phyloP scores from a whole-genome alignment of 2,329 filamentous ascomycete genomes.

The Phyllosticta citriasiana region DNA sequence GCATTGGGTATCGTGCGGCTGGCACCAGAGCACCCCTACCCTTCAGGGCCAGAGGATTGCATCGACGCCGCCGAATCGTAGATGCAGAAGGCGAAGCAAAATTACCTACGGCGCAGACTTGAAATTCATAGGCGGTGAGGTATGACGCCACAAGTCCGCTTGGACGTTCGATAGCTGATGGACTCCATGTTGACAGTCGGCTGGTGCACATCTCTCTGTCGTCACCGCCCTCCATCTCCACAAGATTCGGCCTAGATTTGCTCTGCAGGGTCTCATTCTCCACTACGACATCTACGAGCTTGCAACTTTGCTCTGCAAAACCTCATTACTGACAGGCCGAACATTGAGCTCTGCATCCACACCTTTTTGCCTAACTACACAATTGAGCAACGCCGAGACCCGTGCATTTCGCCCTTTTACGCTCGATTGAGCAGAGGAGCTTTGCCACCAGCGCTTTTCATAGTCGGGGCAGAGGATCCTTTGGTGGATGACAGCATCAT shows the following conservation, averaged over 20 bases:
- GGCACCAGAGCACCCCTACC: constrained; percentile 50
- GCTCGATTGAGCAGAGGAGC: constrained; percentile 29
- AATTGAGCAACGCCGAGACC: constrained; percentile 31
- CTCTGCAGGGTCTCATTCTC: constrained; percentile 41
- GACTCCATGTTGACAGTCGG: constrained; percentile 32
- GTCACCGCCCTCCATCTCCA: constrained; percentile 40
- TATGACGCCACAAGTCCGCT: constrained; percentile 25
- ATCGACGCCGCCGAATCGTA: constrained; percentile 47
- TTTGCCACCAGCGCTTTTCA: constrained; percentile 45
- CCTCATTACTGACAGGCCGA: constrained; percentile 37
- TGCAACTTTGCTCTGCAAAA: constrained; percentile 27
- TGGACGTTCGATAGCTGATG: constrained; percentile 32
- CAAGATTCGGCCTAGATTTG: constrained; percentile 27
- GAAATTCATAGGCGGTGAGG: constrained; percentile 23
- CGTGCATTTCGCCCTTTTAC: constrained; percentile 42
- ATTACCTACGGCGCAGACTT: constrained; percentile 30
- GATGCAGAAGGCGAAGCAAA: constrained; percentile 34
- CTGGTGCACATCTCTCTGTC: constrained; percentile 41
- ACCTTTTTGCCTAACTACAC: constrained; percentile 37
- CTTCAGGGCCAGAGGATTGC: constrained; percentile 46
- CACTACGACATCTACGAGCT: constrained; percentile 46
- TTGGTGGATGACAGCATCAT: constrained; percentile 43
- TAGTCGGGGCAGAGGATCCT: constrained; percentile 45
- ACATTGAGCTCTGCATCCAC: constrained; percentile 38
- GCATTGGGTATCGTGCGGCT: constrained; percentile 46